Evolutionary conservation across 2,329 filamentous ascomycete genomes (phyloP).

Genomic region (Metarhizium album): DNA sequence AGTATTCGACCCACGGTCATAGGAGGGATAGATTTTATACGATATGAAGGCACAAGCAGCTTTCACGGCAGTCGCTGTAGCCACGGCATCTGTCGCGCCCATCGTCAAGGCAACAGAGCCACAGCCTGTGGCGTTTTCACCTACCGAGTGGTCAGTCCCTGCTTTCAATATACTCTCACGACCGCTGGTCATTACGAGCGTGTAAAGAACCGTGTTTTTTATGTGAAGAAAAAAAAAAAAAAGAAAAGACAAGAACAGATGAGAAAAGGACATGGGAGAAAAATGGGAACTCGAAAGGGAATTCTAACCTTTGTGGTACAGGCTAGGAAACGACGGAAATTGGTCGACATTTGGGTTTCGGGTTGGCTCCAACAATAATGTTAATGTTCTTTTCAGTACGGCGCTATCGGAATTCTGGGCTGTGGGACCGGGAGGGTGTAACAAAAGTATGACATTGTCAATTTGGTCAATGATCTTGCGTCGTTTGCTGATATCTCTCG

Average conservation of each 20-base stretch:
- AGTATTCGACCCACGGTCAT: not conserved
- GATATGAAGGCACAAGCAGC: slow-evolving; percentile 7
- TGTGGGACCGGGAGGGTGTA: slow-evolving; percentile 47
- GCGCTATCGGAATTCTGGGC: slow-evolving; percentile 62
- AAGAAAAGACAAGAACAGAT: no score
- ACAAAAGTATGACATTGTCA: slow-evolving; percentile 28
- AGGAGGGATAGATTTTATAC: not conserved
- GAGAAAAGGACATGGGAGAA: no score
- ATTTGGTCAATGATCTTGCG: not conserved
- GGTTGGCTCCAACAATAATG: slow-evolving; percentile 29
- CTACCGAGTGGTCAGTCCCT: slow-evolving; percentile 12
- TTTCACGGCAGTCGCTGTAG: slow-evolving; percentile 3
- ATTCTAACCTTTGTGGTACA: slow-evolving; percentile 15
- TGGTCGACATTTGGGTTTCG: slow-evolving; percentile 60
- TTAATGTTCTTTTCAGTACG: slow-evolving; percentile 47
- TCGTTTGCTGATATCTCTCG: slow-evolving; percentile 10
- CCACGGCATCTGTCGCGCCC: slow-evolving; percentile 1
- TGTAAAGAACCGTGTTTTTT: not conserved
- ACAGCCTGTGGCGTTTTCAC: slow-evolving; percentile 12
- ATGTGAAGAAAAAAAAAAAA: no score
- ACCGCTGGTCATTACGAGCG: not conserved
- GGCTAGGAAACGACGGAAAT: slow-evolving; percentile 55
- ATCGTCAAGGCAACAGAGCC: not conserved
- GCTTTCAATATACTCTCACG: not conserved
- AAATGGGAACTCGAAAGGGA: no score